Base-by-base conservation (phyloP, 2,329 filamentous ascomycete genomes). In the Cladophialophora exuberans region DNA sequence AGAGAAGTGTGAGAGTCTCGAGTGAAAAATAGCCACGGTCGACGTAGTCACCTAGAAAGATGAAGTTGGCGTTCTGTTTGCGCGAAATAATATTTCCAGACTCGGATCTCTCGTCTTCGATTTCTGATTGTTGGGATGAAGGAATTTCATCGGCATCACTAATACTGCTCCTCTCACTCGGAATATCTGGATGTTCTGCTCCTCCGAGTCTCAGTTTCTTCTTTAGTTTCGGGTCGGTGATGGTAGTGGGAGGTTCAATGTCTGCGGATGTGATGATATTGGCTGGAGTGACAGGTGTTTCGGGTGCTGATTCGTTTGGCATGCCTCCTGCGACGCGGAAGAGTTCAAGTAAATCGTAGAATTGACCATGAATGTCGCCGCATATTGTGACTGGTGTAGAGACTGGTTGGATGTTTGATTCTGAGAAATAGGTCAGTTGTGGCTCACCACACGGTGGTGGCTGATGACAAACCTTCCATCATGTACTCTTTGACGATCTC, bases 321-420 rank as follows among this genome's bases (percentile, higher is more conserved):
- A 97, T 97, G 62, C 94, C 94, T 58, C 94, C 94, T 42, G 93
- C 91, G 35, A 99, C 93, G 50, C 92, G 88, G 75, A 99, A 99
- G 45, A 99, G 85, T 78, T 99, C 94, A 59, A 97, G 84, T 7
- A 99, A 81, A 72, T 99, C 94, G 76, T 99, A 97, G 73, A 97
- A 97, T 76, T 99, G 94, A 66, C 94, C 94, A 74, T 99, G 94
- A 60, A 99, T 97, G 71, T 99, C 94, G 69, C 94, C 94, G 69
- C 94, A 97, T 61, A 99, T 88, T 4, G 94, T 99, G 60, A 99
- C 94, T 5, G 94, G 94, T 0, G 94, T 96, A 50, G 88, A 85
- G 17, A 99, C 93, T n/a, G 94, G 94, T 72, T 97, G 94, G 56
- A 99, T 97, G 72, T 99, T 99, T 62, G 92, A 97, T 76, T 99